Evolutionary conservation across 805 yeast species (phyloP).

Genomic region (Myxozyma neotropica): DNA sequence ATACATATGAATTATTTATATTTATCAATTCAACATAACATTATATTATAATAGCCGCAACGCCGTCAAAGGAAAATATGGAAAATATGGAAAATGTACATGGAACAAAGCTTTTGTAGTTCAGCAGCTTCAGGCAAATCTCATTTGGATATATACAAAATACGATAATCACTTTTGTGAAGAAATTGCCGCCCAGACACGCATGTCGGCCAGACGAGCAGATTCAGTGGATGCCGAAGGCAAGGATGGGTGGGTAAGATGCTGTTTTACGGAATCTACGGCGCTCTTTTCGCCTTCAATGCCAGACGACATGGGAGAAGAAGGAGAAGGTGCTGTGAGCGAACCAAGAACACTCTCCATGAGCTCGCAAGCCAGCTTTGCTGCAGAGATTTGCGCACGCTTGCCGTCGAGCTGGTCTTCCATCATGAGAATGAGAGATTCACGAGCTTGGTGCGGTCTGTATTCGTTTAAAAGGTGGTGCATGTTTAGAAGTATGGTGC

Average conservation of each 20-base stretch:
- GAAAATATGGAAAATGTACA: too few relatives aligned
- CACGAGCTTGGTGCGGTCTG: constrained; percentile 93
- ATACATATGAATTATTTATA: neutral
- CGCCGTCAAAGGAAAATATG: neutral
- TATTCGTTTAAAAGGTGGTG: constrained; percentile 91
- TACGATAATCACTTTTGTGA: neutral
- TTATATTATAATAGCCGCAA: too few relatives aligned
- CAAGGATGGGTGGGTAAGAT: neutral
- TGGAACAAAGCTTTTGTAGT: too few relatives aligned
- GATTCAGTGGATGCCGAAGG: neutral
- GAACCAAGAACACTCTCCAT: constrained; percentile 41
- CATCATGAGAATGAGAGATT: constrained; percentile 74
- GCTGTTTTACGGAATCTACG: neutral
- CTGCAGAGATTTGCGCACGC: constrained; percentile 53
- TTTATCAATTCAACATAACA: too few relatives aligned
- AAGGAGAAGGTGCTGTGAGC: neutral
- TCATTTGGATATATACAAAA: neutral
- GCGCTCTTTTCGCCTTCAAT: neutral
- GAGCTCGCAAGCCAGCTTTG: constrained; percentile 47
- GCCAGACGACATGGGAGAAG: neutral
- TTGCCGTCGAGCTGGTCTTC: constrained; percentile 71
- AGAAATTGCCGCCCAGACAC: constrained; percentile 5
- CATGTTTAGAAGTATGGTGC: constrained; percentile 79
- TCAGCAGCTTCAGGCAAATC: too few relatives aligned
- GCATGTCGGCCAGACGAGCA: constrained; percentile 9